These are phyloP conservation scores for Marasmius sp. DNA, from an alignment of 1,284 basidiomycete species.

Conservation along the genomic window DNA sequence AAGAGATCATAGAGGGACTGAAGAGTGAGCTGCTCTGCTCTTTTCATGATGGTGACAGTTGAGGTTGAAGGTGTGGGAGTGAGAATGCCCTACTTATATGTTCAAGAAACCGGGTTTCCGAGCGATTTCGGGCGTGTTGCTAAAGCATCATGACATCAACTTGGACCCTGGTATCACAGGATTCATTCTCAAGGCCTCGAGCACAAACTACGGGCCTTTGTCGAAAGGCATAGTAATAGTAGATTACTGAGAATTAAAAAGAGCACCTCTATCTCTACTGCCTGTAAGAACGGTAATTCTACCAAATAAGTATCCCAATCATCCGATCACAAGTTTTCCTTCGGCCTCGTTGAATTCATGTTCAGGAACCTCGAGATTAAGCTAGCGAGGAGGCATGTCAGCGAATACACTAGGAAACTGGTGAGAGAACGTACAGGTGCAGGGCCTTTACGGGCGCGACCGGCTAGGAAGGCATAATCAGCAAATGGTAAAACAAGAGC, in stretches of 20 bases:
- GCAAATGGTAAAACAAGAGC: slow-evolving; percentile 12
- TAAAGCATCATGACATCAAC: too few species aligned
- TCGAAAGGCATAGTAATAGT: not conserved
- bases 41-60: slow-evolving; percentile 25
- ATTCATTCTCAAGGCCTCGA: too few species aligned
- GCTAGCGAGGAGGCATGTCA: slow-evolving; percentile 37
- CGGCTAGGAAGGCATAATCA: slow-evolving; percentile 50
- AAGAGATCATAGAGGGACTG: slow-evolving; percentile 40
- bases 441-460: slow-evolving; percentile 93
- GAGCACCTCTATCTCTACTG: not conserved
- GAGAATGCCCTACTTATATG: not conserved
- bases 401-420: not conserved
- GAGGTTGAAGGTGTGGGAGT: not conserved
- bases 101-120: not conserved
- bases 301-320: slow-evolving; percentile 24
- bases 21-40: slow-evolving; percentile 39
- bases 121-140: too few species aligned
- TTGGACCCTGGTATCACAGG: too few species aligned
- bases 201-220: too few species aligned
- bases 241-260: not conserved
- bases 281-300: not conserved
- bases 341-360: slow-evolving; percentile 89
- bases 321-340: slow-evolving; percentile 91
- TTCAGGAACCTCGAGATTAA: slow-evolving; percentile 92
- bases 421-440: slow-evolving; percentile 67